Evolutionary conservation across 257 asterid species (phyloP).

Genomic region (Rehmannia glutinosa): DNA sequence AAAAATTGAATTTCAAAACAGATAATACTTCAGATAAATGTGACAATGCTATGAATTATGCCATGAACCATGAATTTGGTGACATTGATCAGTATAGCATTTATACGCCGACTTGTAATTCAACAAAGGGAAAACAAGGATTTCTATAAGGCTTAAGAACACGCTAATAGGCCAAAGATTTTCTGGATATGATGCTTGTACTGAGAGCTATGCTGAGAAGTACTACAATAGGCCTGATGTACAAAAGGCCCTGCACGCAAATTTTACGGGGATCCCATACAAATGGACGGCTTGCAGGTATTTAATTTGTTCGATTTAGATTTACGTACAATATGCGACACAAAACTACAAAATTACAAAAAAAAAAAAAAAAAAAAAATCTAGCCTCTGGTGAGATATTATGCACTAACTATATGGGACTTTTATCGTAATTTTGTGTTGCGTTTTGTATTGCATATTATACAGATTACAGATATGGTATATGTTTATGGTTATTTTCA

Average conservation of each 20-base stretch:
- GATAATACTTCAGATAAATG: slow-evolving; percentile 34
- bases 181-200: slow-evolving; percentile 80
- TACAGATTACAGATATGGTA: too few relatives aligned
- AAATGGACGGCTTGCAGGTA: slow-evolving; percentile 96
- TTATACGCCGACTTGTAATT: slow-evolving; percentile 52
- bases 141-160: slow-evolving; percentile 44
- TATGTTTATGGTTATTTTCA: too few relatives aligned
- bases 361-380: neutral
- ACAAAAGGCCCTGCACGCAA: slow-evolving; percentile 81
- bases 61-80: slow-evolving; percentile 68
- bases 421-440: too few relatives aligned
- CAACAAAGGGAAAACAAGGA: slow-evolving; percentile 8
- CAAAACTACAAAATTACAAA: neutral
- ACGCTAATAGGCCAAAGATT: slow-evolving; percentile 40
- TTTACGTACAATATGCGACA: too few relatives aligned
- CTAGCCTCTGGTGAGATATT: too few relatives aligned
- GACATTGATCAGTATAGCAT: slow-evolving; percentile 77
- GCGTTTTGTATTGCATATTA: too few relatives aligned
- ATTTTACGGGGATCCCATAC: slow-evolving; percentile 58
- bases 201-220: slow-evolving; percentile 68
- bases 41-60: slow-evolving; percentile 47
- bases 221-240: slow-evolving; percentile 72
- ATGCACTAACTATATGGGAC: too few relatives aligned
- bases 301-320: neutral
- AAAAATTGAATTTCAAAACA: slow-evolving; percentile 55